These are phyloP conservation scores for Colletotrichum viniferum DNA, from an alignment of 2,329 filamentous ascomycete species.

Conservation along the genomic window DNA sequence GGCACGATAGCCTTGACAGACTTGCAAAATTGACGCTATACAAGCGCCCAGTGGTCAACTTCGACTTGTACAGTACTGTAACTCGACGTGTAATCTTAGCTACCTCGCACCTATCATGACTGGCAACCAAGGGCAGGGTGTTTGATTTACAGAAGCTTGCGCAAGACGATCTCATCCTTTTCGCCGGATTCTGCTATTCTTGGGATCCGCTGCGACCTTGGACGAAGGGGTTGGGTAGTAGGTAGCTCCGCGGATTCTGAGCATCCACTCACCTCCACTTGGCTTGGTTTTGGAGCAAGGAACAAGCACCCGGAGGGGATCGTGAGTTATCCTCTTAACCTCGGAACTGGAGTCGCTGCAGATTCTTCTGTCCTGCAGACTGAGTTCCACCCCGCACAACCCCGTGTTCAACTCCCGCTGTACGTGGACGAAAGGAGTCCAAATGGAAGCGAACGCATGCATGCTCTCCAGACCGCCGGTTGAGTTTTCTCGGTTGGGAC, in stretches of 20 bases:
- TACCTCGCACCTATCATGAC: background rate
- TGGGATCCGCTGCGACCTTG: background rate
- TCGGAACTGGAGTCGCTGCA: slow-evolving; percentile 17
- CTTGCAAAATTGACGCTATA: background rate
- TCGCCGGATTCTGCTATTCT: background rate
- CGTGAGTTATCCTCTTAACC: slow-evolving; percentile 6
- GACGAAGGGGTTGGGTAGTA: background rate
- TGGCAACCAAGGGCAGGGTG: background rate
- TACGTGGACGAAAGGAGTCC: slow-evolving; percentile 7
- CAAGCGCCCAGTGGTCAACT: background rate
- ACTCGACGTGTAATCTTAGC: background rate
- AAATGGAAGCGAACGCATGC: background rate
- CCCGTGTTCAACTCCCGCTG: slow-evolving; percentile 13
- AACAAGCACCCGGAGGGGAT: slow-evolving; percentile 11
- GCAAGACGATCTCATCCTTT: background rate
- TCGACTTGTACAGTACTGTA: background rate
- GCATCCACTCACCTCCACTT: slow-evolving; percentile 17
- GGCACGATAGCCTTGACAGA: background rate
- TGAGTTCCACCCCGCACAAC: slow-evolving; percentile 14
- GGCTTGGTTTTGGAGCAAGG: background rate
- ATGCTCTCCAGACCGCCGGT: background rate
- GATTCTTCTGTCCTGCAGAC: slow-evolving; percentile 21
- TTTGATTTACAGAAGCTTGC: background rate
- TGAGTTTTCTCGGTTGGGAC: background rate
- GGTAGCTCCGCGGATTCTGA: background rate